Base-by-base conservation (phyloP, 371 early-diverging fungal genomes). In the Funneliformis caledonium region DNA sequence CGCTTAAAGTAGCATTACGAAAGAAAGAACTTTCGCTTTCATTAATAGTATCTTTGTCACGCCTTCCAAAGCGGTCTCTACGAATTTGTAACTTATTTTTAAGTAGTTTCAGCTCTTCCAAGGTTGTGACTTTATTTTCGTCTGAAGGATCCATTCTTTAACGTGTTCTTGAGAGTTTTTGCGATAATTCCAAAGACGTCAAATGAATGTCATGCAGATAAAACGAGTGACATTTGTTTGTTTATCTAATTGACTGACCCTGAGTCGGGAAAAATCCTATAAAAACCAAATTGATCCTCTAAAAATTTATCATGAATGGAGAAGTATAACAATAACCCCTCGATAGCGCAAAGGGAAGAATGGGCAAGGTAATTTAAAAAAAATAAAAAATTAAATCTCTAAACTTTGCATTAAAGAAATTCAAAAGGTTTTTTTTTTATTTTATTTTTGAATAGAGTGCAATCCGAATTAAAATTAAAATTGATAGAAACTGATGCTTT, bases 401-500 rank as follows among this genome's bases (percentile, higher is more conserved):
- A 16, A 16, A 33, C 19, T 68, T 68, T 19, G 12, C 19, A 42
- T 45, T 43, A 42, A 68, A 65, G 16, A 65, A 33, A 14, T 4
- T 19, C n/a, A 11, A 19, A 26, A 26, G 26, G 26, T 26, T 26
- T 26, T 7, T 16, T 19, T n/a, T 74, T 62, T 59, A 62, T 19
- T 31, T 19, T 43, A 59, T 37, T 37, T 37, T 37, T 37, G 37
- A 61, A 61, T 26, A 76, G 76, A 26, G 62, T 61, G 19, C 76
- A 76, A 62, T 31, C 45, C n/a, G 76, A 76, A 62, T 62, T 76
- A 48, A 76, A 59, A 62, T 59, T 26, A 42, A 59, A 47, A 26
- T 62, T 76, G 26, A 76, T 76, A 61, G 76, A 76, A 47, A 26
- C 42, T 26, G 76, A 76, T 33, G 62, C 61, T 43, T 76, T 76